Base-by-base conservation (phyloP, 306 rosid genomes). In the Leucaena leucocephala region DNA sequence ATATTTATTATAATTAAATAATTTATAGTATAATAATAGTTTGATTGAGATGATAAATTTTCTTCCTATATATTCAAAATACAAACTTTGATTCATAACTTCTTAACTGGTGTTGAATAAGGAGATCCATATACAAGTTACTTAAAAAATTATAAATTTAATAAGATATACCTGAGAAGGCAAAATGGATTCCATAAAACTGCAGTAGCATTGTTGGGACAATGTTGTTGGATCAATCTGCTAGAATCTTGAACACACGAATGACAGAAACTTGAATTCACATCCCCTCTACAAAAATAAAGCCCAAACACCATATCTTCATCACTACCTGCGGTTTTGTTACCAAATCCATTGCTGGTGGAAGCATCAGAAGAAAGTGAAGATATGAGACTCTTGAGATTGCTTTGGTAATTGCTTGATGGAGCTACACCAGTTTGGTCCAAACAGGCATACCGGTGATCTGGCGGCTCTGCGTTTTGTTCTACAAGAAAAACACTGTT, bases 381-480 rank as follows among this genome's bases (percentile, higher is more conserved):
- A 61, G 78, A 40, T 1, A 77, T 15, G 21, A 84, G 68, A 63
- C 50, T 77, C 22, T 84, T 62, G 80, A 84, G 78, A 71, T 84
- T 84, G 36, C 78, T 43, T 74, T 77, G 82, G 78, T 84, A 84
- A 35, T 77, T 61, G 19, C 17, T 27, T 12, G 87, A 81, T 0
- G 85, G 71, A 33, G 85, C 44, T 61, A n/a, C 6, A 12, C 81
- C 64, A 67, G 75, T 68, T 73, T 84, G 83, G 14, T 84, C 87
- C 55, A 81, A 77, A 84, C 87, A 84, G 35, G 83, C 87, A 68
- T 81, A 81, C 55, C 87, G 79, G 54, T 84, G 73, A 61, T 81
- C 78, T 50, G 81, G 87, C 48, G 44, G 58, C 65, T 49, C 70
- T 42, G 61, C 15, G 66, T 77, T 84, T 50, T 84, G 80, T 1